Evolutionary conservation across 2,329 filamentous ascomycete species (phyloP), one percentile per base, ranked within the genome.

Genomic region (Scopulariopsis brevicaulis): DNA sequence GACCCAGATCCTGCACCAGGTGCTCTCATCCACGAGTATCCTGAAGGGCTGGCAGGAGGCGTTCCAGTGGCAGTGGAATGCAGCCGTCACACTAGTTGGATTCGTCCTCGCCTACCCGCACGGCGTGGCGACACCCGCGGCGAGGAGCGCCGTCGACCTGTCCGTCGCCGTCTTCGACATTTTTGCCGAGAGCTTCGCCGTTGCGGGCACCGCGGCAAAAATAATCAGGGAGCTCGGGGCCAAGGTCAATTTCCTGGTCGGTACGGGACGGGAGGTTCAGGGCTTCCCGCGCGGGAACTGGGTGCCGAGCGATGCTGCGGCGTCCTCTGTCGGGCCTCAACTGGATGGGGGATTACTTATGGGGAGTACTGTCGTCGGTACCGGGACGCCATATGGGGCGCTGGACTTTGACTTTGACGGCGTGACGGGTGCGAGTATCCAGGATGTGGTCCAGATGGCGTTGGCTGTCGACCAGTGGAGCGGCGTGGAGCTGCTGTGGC

Each of bases 21-120:
- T 64, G 10, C 57, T 67, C 0, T 59, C 58, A 6, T 63, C 67
- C 46, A 66, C 66, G 0, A 66, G 64, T 24, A 62, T 67, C 20
- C 62, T 69, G 18, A 60, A 64, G 2, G 67, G 67, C 0, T 68
- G 67, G 63, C 63, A 63, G 11, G 66, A 69, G 53, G 61, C 64
- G 6, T 54, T 61, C 40, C 60, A 62, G 24, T 69, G 67, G 67
- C 66, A 69, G 55, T 65, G 62, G 28, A 66, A 61, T 5, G 65
- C 66, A 56, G 24, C 51, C 5, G 15, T 53, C 25, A 53, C 51
- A 2, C 51, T 53, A 4, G 20, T 53, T n/a, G 51, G 51, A 3
- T 53, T 53, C 51, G 51, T 53, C 11, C 24, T 53, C 4, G 51
- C 51, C 5, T 32, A 10, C 32, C 51, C 51, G 25, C 14, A 53